phyloP scores from a whole-genome alignment of 192 early-diverging fungal species.

The Neocallimastix lanati region DNA sequence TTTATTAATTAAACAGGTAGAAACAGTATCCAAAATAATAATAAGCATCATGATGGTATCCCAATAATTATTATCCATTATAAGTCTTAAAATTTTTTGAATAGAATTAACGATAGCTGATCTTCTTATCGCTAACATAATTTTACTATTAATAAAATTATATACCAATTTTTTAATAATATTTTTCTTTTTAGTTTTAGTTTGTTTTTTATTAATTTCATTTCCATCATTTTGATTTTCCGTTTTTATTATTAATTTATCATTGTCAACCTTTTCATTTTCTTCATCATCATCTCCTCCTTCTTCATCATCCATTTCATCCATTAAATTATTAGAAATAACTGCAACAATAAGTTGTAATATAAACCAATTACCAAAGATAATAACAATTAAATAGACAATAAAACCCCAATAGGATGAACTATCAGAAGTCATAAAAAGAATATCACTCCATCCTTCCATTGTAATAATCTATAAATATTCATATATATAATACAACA shows the following conservation, averaged over 20 bases:
- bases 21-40: background rate
- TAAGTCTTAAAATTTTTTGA: background rate
- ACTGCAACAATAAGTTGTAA: background rate
- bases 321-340: background rate
- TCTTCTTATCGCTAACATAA: background rate
- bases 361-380: background rate
- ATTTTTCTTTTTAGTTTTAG: background rate
- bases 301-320: background rate
- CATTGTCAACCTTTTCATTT: background rate
- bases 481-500: no score
- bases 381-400: background rate
- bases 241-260: no score
- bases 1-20: background rate
- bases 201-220: background rate
- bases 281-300: background rate
- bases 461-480: background rate
- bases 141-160: background rate
- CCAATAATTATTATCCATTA: background rate
- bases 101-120: background rate
- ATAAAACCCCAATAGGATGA: background rate
- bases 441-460: background rate
- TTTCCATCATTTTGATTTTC: background rate
- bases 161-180: background rate
- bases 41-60: background rate
- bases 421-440: background rate